These are phyloP conservation scores for Xylaria digitata DNA, from an alignment of 2,329 filamentous ascomycete species.

Conservation along the genomic window DNA sequence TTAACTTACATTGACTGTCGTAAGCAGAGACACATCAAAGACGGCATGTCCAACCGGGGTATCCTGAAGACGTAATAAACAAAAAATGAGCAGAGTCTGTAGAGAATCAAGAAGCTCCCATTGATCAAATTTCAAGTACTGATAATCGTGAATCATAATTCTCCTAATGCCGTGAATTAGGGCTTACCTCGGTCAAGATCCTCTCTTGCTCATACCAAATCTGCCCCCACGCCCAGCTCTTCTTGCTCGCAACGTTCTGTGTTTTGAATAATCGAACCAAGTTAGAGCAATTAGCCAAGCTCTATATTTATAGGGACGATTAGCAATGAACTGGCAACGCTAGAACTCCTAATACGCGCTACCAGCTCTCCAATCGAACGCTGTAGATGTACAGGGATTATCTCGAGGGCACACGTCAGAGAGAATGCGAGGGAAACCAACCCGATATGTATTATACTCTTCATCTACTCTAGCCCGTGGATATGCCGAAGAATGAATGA, in stretches of 20 bases:
- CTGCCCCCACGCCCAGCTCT: slow-evolving; percentile 10
- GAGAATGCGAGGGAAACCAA: not conserved
- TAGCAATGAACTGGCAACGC: not conserved
- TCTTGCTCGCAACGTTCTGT: not conserved
- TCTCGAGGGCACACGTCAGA: not conserved
- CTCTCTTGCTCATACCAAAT: slow-evolving; percentile 26
- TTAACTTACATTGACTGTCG: slow-evolving; percentile 17
- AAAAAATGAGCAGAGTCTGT: slow-evolving; percentile 19
- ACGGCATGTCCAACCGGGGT: slow-evolving; percentile 17
- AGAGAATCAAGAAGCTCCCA: slow-evolving; percentile 22
- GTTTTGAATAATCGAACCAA: slow-evolving; percentile 6
- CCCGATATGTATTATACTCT: not conserved
- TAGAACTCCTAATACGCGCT: not conserved
- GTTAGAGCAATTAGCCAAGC: slow-evolving; percentile 1
- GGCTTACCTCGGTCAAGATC: slow-evolving; percentile 17
- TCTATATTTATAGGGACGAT: not conserved
- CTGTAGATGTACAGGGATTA: not conserved
- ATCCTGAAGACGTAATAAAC: slow-evolving; percentile 22
- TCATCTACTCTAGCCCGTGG: not conserved
- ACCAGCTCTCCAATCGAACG: not conserved
- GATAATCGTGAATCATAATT: not conserved
- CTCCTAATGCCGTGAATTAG: not conserved
- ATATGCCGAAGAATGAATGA: slow-evolving; percentile 11
- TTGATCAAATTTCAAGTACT: slow-evolving; percentile 17
- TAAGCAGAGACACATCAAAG: slow-evolving; percentile 20